Conservation (phyloP, 768 basidiomycete species). For the Russula ochroleuca region DNA sequence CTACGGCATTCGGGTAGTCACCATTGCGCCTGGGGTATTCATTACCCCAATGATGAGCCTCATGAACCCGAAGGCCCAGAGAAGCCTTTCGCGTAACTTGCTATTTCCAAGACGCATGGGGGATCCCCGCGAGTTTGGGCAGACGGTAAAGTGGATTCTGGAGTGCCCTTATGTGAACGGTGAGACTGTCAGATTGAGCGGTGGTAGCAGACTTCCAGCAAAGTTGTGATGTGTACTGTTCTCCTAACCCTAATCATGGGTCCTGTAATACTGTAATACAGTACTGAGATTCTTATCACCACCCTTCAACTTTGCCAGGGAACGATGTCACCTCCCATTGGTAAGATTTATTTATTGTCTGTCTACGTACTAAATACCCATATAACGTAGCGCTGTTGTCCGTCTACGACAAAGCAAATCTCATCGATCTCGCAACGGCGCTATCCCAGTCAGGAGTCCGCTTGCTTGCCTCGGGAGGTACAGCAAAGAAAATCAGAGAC, state of each 20-base stretch:
- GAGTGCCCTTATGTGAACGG: constrained; percentile 37
- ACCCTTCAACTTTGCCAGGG: not conserved
- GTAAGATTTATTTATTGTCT: constrained; percentile 27
- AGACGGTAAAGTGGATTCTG: constrained; percentile 33
- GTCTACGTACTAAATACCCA: not conserved
- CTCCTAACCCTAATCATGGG: constrained; percentile 14
- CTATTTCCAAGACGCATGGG: constrained; percentile 39
- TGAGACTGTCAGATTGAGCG: constrained; percentile 32
- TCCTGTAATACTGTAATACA: not conserved
- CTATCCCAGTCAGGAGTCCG: constrained; percentile 77
- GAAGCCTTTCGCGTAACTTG: constrained; percentile 27
- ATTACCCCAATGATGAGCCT: constrained; percentile 38
- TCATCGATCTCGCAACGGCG: constrained; percentile 85
- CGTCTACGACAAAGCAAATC: constrained; percentile 92
- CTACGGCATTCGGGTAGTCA: constrained; percentile 50
- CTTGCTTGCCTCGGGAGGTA: constrained; percentile 93
- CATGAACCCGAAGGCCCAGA: constrained; percentile 31
- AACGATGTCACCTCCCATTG: constrained; percentile 36
- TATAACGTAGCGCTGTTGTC: constrained; percentile 70
- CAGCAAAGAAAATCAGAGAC: constrained; percentile 95
- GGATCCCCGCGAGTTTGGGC: constrained; percentile 32
- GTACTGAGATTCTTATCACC: not conserved
- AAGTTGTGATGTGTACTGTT: constrained; percentile 24
- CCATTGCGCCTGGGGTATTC: constrained; percentile 55
- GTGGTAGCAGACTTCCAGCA: constrained; percentile 28